Evolutionary conservation across 1,139 yeast species (phyloP), one percentile per base, ranked within the genome.

Genomic region (Ogataea hybrid): DNA sequence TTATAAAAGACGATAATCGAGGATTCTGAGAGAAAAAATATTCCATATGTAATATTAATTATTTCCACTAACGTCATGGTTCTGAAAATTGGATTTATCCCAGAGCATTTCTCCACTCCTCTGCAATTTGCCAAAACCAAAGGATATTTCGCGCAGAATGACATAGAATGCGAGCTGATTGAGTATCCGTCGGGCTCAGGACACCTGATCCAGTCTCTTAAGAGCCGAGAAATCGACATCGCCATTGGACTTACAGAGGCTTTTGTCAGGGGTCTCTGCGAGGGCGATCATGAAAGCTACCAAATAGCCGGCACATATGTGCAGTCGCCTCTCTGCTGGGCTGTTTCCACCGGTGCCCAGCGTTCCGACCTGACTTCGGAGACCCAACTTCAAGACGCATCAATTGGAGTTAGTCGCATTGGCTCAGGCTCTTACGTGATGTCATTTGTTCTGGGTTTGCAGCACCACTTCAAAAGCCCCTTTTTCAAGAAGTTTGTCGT

Each of bases 161-260:
- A 77, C 2, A 46, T 79, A 11, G 69, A 71, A 3, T 75, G 85
- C 37, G 81, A 83, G 53, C 72, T 88, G 53, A 65, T 83, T 21
- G 86, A 89, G 0, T 92, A 76, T 44, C 85, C 89, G 14, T 87
- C 92, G 29, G 97, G 97, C 1, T 81, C 95, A 12, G 97, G 96
- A 1, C 86, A 89, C 54, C 71, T 89, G 61, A 84, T 89, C 60
- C 84, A 83, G 54, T 73, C 89, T 10, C 69, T 89, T 43, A 77
- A 81, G 50, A 73, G 69, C 18, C 71, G 75, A 18, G 77, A 82
- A 35, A 77, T 87, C 31, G 94, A 87, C 55, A 66, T 84, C 42
- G 95, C 92, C 31, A 77, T 89, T 56, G 97, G 97, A 0, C 72
- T 89, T 45, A 89, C 97, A 2, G 97, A 89, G 61, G 96, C 95